Conservation (phyloP, 352 stramenopile species). For the Thalassiosira mediterranea region DNA sequence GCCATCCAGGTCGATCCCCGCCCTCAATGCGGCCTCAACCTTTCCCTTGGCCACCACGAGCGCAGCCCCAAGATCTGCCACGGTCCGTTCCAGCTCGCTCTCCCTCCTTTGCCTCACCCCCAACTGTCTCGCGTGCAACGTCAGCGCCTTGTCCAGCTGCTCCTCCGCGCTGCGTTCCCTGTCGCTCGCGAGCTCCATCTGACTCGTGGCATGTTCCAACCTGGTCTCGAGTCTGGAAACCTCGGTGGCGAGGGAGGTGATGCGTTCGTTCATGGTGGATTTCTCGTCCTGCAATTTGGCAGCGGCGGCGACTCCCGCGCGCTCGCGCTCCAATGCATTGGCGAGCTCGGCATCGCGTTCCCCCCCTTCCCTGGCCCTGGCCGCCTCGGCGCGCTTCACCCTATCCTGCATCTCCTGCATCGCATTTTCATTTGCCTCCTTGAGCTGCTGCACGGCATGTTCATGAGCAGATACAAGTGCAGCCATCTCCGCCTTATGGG, state of each 20-base stretch:
- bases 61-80: conserved; percentile 74
- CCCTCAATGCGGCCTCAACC: conserved; percentile 42
- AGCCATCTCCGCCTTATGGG: conserved; percentile 74
- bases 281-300: conserved; percentile 58
- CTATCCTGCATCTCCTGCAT: conserved; percentile 63
- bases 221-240: conserved; percentile 57
- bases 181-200: conserved; percentile 56
- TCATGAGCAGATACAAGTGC: conserved; percentile 57
- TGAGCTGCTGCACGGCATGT: conserved; percentile 45
- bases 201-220: conserved; percentile 57
- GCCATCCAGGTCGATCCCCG: conserved; percentile 12
- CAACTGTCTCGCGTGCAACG: conserved; percentile 72
- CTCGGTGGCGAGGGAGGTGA: conserved; percentile 57
- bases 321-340: conserved; percentile 70
- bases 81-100: conserved; percentile 75
- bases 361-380: conserved; percentile 63
- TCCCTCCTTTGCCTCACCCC: conserved; percentile 69
- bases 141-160: conserved; percentile 72
- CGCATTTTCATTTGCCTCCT: conserved; percentile 56
- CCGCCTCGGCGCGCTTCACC: conserved; percentile 51
- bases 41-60: conserved; percentile 68
- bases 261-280: conserved; percentile 43
- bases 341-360: conserved; percentile 71
- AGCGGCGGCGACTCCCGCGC: conserved; percentile 48
- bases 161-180: conserved; percentile 71